Conservation (phyloP, 768 basidiomycete species). For the Symmetrospora coprosmae region DNA sequence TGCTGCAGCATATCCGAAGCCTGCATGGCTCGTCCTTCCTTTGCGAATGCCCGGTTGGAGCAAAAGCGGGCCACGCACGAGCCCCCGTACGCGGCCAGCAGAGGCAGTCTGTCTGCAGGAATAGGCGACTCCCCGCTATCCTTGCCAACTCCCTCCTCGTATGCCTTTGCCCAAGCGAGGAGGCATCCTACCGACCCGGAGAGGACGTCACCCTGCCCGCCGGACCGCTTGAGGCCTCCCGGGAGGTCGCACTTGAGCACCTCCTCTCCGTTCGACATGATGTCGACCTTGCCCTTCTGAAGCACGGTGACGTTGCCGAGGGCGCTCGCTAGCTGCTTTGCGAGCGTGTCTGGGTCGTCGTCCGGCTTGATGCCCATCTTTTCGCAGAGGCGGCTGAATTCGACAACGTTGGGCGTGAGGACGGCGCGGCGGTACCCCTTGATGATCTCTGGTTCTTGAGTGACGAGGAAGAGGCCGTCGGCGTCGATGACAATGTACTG, state of each 20-base stretch:
- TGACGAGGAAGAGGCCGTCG: conserved; percentile 72
- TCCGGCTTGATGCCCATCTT: conserved; percentile 42
- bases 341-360: conserved; percentile 41
- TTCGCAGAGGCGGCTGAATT: conserved; percentile 73
- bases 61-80: conserved; percentile 77
- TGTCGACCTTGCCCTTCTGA: conserved; percentile 70
- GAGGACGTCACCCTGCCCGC: conserved; percentile 90
- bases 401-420: conserved; percentile 84
- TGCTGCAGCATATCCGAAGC: conserved; percentile 58
- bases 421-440: conserved; percentile 75
- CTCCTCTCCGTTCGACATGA: conserved; percentile 58
- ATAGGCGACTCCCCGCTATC: conserved; percentile 35
- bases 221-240: conserved; percentile 82
- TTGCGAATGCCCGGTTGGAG: conserved; percentile 59
- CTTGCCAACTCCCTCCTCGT: conserved; percentile 57
- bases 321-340: conserved; percentile 53
- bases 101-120: conserved; percentile 45
- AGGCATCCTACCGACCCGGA: conserved; percentile 76
- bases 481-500: conserved; percentile 92
- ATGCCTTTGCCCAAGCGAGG: conserved; percentile 89
- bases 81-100: conserved; percentile 70
- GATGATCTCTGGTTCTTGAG: conserved; percentile 57
- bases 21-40: conserved; percentile 63
- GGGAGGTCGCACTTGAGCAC: conserved; percentile 52
- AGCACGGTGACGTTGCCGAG: conserved; percentile 80